Conservation (phyloP, 805 yeast species). For the Pichia heedii region DNA sequence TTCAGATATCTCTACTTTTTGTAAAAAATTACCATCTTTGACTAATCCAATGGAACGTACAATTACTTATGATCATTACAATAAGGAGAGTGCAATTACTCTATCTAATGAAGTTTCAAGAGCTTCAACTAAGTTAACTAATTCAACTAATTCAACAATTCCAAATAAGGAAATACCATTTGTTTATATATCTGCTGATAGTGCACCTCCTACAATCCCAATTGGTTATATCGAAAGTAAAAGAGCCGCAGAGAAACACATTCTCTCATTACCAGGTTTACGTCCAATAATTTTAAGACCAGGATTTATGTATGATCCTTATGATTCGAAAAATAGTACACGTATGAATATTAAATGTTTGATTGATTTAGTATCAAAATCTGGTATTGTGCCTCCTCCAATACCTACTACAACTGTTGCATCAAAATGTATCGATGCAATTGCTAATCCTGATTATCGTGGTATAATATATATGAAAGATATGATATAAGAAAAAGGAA, state of each 20-base stretch:
- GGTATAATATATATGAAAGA: slow-evolving; percentile 30
- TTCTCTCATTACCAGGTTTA: slow-evolving; percentile 33
- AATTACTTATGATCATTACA: slow-evolving; percentile 32
- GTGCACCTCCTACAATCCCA: slow-evolving; percentile 59
- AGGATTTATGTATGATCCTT: slow-evolving; percentile 69
- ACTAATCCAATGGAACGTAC: slow-evolving; percentile 48
- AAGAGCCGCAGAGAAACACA: slow-evolving; percentile 63
- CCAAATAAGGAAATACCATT: slow-evolving; percentile 26
- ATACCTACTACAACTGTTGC: slow-evolving; percentile 66
- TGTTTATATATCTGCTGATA: slow-evolving; percentile 77
- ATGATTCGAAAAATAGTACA: slow-evolving; percentile 17
- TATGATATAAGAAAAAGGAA: too few relatives aligned
- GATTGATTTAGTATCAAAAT: slow-evolving; percentile 23
- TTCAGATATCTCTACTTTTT: not conserved
- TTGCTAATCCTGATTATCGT: slow-evolving; percentile 38
- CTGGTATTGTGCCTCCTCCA: slow-evolving; percentile 37
- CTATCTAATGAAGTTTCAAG: not conserved
- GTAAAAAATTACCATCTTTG: not conserved
- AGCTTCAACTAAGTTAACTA: not conserved
- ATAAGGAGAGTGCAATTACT: slow-evolving; percentile 55
- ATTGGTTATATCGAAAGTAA: slow-evolving; percentile 66
- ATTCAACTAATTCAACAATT: too few relatives aligned
- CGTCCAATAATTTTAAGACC: slow-evolving; percentile 68
- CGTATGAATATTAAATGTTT: slow-evolving; percentile 26
- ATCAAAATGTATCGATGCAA: slow-evolving; percentile 41